Conservation (phyloP, 331 rosid species). For the Phaseolus coccineus region DNA sequence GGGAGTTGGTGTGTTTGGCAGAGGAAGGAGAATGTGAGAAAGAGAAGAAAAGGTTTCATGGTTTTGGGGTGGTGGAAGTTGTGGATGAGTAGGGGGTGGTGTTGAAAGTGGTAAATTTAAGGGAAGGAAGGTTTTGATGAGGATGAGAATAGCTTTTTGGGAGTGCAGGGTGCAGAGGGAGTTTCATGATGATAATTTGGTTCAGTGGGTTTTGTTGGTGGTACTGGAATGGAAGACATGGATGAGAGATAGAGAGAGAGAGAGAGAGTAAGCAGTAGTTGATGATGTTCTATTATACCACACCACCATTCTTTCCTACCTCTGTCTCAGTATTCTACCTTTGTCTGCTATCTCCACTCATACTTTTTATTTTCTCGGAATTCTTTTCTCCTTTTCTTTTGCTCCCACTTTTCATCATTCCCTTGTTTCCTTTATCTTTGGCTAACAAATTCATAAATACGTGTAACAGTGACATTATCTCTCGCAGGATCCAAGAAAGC, state of each 20-base stretch:
- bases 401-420: slow-evolving; percentile 97
- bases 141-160: slow-evolving; percentile 68
- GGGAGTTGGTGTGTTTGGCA: slow-evolving; percentile 41
- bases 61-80: slow-evolving; percentile 46
- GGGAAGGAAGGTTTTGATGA: slow-evolving; percentile 79
- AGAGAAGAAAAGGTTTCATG: slow-evolving; percentile 67
- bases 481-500: slow-evolving; percentile 95
- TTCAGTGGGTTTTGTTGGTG: slow-evolving; percentile 85
- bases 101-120: slow-evolving; percentile 66
- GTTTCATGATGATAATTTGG: slow-evolving; percentile 76
- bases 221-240: slow-evolving; percentile 55
- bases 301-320: slow-evolving; percentile 36
- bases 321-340: slow-evolving; percentile 60
- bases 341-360: slow-evolving; percentile 67
- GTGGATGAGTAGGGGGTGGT: slow-evolving; percentile 49
- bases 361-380: slow-evolving; percentile 71
- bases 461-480: slow-evolving; percentile 60
- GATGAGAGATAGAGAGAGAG: slow-evolving; percentile 46
- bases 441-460: slow-evolving; percentile 60
- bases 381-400: slow-evolving; percentile 69
- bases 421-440: slow-evolving; percentile 76
- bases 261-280: slow-evolving; percentile 40
- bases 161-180: slow-evolving; percentile 90
- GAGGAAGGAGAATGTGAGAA: slow-evolving; percentile 54
- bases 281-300: slow-evolving; percentile 42